Conservation (phyloP, 768 basidiomycete genomes). For the Exidia glandulosa region DNA sequence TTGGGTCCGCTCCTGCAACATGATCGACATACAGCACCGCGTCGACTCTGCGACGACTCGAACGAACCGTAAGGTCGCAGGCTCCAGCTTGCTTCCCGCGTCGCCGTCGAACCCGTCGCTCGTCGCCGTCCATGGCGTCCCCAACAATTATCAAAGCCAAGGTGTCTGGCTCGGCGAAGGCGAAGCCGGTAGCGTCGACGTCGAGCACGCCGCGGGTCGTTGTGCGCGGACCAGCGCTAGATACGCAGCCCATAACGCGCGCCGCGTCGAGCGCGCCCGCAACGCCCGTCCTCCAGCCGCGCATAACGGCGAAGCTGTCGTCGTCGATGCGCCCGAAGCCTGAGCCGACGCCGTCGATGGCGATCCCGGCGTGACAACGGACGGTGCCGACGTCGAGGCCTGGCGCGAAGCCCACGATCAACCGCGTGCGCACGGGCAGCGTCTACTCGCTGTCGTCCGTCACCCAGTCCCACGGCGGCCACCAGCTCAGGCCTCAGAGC, state of each 20-base stretch:
- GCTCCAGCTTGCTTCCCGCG: too few species aligned
- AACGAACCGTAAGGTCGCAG: too few species aligned
- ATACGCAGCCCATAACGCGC: constrained; percentile 9
- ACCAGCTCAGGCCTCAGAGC: not conserved
- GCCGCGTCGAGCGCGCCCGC: constrained; percentile 11
- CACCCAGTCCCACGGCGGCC: too few species aligned
- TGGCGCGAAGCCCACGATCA: not conserved
- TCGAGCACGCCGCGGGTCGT: constrained; percentile 20
- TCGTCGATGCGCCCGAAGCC: constrained; percentile 46
- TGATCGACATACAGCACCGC: too few species aligned
- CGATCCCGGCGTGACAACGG: constrained; percentile 10
- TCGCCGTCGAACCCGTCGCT: too few species aligned
- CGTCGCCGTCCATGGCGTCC: not conserved
- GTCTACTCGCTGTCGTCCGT: not conserved
- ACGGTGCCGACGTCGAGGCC: not conserved
- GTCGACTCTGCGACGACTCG: too few species aligned
- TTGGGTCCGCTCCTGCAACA: too few species aligned
- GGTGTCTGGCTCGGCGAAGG: constrained; percentile 39
- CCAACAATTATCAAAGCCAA: constrained; percentile 40
- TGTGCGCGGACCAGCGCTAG: constrained; percentile 8
- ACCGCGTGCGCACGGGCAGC: not conserved
- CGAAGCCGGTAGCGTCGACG: constrained; percentile 17
- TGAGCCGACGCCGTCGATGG: constrained; percentile 37
- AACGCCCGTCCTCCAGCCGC: constrained; percentile 16
- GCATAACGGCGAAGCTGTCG: constrained; percentile 17